These are phyloP conservation scores for Ascocoryne sarcoides DNA, from an alignment of 2,329 filamentous ascomycete genomes.

Conservation along the genomic window DNA sequence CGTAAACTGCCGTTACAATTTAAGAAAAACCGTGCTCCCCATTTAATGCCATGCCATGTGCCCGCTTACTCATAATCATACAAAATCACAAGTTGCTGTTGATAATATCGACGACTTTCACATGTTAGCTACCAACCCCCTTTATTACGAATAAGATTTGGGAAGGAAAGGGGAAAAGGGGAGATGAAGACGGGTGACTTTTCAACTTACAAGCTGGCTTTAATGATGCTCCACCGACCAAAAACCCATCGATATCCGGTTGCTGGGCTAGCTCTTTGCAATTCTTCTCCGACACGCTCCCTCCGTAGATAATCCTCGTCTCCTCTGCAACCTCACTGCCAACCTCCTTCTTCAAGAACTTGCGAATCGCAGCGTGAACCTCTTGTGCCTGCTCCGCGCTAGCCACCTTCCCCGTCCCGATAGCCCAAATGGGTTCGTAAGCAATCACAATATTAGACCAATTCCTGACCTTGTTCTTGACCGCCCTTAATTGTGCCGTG, in stretches of 20 bases:
- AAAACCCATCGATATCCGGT: slow-evolving; percentile 93
- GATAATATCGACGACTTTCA: slow-evolving; percentile 57
- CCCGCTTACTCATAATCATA: too few relatives aligned
- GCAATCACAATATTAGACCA: slow-evolving; percentile 95
- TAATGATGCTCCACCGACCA: slow-evolving; percentile 90
- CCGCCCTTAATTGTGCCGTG: slow-evolving; percentile 75
- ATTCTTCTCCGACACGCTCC: slow-evolving; percentile 97
- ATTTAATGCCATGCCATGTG: too few relatives aligned
- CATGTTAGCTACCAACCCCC: slow-evolving; percentile 1
- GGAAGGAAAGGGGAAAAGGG: not conserved
- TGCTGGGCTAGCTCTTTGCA: slow-evolving; percentile 86
- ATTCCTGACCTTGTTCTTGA: slow-evolving; percentile 69
- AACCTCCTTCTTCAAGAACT: slow-evolving; percentile 77
- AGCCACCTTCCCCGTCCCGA: slow-evolving; percentile 88
- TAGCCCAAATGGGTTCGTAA: slow-evolving; percentile 98
- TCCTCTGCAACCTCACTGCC: slow-evolving; percentile 67
- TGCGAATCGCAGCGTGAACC: slow-evolving; percentile 83
- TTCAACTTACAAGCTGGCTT: slow-evolving; percentile 89
- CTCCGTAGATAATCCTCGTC: slow-evolving; percentile 93
- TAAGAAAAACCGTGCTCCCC: too few relatives aligned
- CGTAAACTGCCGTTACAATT: too few relatives aligned
- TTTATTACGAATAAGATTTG: not conserved
- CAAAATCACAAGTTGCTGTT: slow-evolving; percentile 40
- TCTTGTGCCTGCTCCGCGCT: slow-evolving; percentile 86
- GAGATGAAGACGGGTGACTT: too few relatives aligned